phyloP scores from a whole-genome alignment of 768 basidiomycete genomes.

The Royoungia palumana region DNA sequence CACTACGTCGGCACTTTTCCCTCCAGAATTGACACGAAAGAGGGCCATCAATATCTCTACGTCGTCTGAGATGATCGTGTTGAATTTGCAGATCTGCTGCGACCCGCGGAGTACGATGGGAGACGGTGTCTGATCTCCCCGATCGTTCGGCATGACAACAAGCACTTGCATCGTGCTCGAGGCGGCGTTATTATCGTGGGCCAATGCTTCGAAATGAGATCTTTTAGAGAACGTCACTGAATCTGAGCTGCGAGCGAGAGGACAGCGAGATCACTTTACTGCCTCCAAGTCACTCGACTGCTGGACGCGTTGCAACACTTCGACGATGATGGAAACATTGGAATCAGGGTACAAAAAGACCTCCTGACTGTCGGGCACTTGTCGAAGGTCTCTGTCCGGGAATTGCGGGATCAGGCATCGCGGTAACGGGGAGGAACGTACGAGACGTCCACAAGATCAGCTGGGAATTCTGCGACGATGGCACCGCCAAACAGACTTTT shows the following conservation, averaged over 20 bases:
- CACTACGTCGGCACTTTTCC: slow-evolving; percentile 75
- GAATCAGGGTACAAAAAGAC: slow-evolving; percentile 77
- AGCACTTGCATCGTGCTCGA: slow-evolving; percentile 45
- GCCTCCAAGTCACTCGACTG: slow-evolving; percentile 55
- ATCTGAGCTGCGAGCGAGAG: slow-evolving; percentile 1
- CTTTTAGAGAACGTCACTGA: slow-evolving; percentile 39
- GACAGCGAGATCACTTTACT: slow-evolving; percentile 50
- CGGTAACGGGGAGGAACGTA: slow-evolving; percentile 40
- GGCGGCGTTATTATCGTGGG: slow-evolving; percentile 82
- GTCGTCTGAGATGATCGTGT: slow-evolving; percentile 53
- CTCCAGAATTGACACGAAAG: slow-evolving; percentile 58
- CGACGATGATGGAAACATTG: slow-evolving; percentile 74
- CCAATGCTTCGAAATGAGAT: slow-evolving; percentile 87
- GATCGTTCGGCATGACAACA: slow-evolving; percentile 37
- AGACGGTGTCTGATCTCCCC: slow-evolving; percentile 50
- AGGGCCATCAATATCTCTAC: slow-evolving; percentile 79
- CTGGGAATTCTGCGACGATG: slow-evolving; percentile 59
- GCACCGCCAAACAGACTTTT: slow-evolving; percentile 79
- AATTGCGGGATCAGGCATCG: background rate
- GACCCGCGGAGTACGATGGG: slow-evolving; percentile 63
- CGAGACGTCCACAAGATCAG: slow-evolving; percentile 78
- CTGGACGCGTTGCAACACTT: slow-evolving; percentile 76
- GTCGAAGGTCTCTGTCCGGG: slow-evolving; percentile 55
- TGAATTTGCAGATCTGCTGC: slow-evolving; percentile 79
- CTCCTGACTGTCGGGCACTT: slow-evolving; percentile 94